Conservation (phyloP, 2,329 filamentous ascomycete genomes). For the Paecilomyces dactylethromorphus region DNA sequence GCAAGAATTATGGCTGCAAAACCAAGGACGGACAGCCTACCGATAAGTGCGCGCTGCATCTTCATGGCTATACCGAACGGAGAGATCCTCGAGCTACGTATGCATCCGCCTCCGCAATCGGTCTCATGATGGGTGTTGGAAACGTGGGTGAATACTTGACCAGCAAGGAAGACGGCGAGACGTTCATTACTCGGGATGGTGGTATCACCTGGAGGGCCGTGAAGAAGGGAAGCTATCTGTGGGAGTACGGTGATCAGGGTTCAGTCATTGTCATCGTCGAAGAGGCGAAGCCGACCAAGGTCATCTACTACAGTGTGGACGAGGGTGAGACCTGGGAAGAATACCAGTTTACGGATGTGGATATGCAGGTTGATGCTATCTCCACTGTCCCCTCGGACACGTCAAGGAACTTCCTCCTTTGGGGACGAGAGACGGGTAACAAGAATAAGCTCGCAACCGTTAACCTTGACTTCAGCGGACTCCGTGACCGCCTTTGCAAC, state of each 20-base stretch:
- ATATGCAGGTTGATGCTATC: constrained; percentile 70
- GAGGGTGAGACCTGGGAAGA: constrained; percentile 74
- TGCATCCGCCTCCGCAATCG: constrained; percentile 80
- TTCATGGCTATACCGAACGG: constrained; percentile 94
- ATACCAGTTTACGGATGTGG: constrained; percentile 64
- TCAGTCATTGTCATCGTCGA: constrained; percentile 85
- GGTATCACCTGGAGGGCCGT: constrained; percentile 80
- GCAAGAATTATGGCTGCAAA: constrained; percentile 64
- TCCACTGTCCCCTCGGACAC: constrained; percentile 84
- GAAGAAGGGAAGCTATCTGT: constrained; percentile 82
- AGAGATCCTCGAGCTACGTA: constrained; percentile 75
- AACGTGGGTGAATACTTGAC: constrained; percentile 75
- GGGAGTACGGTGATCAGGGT: constrained; percentile 94
- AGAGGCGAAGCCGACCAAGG: constrained; percentile 60
- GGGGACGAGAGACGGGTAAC: constrained; percentile 53
- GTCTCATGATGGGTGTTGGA: constrained; percentile 82
- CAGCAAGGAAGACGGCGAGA: constrained; percentile 66
- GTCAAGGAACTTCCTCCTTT: constrained; percentile 85
- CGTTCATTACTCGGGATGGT: constrained; percentile 87
- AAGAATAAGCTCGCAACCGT: constrained; percentile 58
- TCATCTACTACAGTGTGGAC: constrained; percentile 69
- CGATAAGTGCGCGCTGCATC: constrained; percentile 73
- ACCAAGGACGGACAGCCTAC: constrained; percentile 46
- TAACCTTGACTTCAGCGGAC: constrained; percentile 81
- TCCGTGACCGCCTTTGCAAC: constrained; percentile 66